Conservation (phyloP, 495 filamentous ascomycete genomes). For the Penicillium parvum region DNA sequence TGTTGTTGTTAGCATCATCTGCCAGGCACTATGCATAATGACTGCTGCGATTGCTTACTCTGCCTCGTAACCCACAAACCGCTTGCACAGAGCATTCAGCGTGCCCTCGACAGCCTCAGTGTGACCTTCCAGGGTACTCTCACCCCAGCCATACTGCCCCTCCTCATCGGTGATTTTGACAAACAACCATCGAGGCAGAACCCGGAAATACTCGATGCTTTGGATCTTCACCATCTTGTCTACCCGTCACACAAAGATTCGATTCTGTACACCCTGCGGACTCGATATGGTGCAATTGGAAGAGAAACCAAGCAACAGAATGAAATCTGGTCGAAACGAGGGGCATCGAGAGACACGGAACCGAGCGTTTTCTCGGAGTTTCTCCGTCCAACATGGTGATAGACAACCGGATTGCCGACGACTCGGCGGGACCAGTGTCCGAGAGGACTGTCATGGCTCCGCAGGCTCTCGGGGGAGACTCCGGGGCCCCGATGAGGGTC, state of each 20-base stretch:
- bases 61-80: slow-evolving; percentile 66
- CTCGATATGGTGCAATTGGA: neutral
- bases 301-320: neutral
- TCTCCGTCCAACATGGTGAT: slow-evolving; percentile 2
- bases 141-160: slow-evolving; percentile 69
- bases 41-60: slow-evolving; percentile 47
- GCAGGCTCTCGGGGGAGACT: slow-evolving; percentile 4
- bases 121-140: slow-evolving; percentile 73
- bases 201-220: slow-evolving; percentile 69
- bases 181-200: slow-evolving; percentile 73
- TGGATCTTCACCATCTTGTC: slow-evolving; percentile 60
- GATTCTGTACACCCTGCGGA: too few species aligned
- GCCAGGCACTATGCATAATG: neutral
- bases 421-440: neutral
- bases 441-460: neutral
- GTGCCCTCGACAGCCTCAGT: slow-evolving; percentile 72
- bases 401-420: slow-evolving; percentile 5
- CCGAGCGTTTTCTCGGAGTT: slow-evolving; percentile 4
- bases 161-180: slow-evolving; percentile 68
- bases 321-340: neutral
- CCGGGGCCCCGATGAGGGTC: neutral
- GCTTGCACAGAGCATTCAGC: slow-evolving; percentile 59
- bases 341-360: neutral
- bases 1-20: neutral
- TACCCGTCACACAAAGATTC: neutral